Conservation (phyloP, 1,139 yeast species). For the Hanseniaspora gamundiae region DNA sequence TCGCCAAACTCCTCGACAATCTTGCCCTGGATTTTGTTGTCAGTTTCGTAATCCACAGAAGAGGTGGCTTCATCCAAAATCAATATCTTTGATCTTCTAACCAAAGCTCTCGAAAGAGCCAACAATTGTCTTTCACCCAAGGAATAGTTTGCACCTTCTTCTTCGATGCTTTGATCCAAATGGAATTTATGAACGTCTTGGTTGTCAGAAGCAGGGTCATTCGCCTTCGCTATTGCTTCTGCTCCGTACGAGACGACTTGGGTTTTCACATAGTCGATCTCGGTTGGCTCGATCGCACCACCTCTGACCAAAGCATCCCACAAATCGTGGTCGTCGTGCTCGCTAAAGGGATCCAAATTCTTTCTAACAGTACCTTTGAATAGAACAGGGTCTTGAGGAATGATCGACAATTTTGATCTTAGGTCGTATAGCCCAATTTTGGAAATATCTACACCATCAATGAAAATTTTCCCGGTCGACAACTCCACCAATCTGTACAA, state of each 20-base stretch:
- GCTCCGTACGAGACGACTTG: constrained; percentile 1
- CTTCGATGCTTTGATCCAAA: constrained; percentile 44
- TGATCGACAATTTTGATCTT: constrained; percentile 51
- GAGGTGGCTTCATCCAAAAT: constrained; percentile 65
- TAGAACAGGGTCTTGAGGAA: constrained; percentile 71
- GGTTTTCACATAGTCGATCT: constrained; percentile 5
- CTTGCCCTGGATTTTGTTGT: constrained; percentile 45
- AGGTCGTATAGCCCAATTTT: constrained; percentile 44
- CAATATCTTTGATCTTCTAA: constrained; percentile 42
- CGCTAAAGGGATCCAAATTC: constrained; percentile 56
- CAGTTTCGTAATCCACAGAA: constrained; percentile 57
- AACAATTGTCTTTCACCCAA: constrained; percentile 57
- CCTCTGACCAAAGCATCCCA: constrained; percentile 44
- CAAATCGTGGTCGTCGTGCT: constrained; percentile 38
- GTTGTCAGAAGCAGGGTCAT: constrained; percentile 5
- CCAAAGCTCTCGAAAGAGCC: constrained; percentile 55
- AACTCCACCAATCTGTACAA: constrained; percentile 50
- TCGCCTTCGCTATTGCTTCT: neutral
- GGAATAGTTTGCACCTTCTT: constrained; percentile 53
- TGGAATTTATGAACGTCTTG: constrained; percentile 38
- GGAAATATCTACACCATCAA: constrained; percentile 52
- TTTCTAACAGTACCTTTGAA: constrained; percentile 55
- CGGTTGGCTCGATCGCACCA: constrained; percentile 34
- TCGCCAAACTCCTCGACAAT: constrained; percentile 40
- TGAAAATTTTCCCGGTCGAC: constrained; percentile 36